Conservation (phyloP, 208 protist genomes). For the Chromosphaera perkinsii region DNA sequence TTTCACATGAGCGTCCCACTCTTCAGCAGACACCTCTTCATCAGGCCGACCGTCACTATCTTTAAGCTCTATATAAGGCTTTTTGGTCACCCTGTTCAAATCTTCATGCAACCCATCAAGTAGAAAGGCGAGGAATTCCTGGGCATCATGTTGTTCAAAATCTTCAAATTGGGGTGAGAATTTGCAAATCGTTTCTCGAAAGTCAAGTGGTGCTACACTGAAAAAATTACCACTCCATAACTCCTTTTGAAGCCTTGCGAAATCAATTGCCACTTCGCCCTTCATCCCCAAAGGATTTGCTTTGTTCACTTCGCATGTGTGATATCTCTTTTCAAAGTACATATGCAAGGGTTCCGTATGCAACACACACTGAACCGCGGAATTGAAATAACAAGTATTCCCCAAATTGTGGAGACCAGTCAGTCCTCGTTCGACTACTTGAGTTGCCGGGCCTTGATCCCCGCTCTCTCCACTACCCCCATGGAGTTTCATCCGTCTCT, state of each 20-base stretch:
- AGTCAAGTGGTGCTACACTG: background rate
- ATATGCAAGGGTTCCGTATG: conserved; percentile 71
- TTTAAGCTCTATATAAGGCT: conserved; percentile 39
- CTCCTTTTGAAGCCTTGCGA: background rate
- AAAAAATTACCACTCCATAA: background rate
- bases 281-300: background rate
- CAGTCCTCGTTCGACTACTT: too few species aligned
- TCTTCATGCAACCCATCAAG: conserved; percentile 66
- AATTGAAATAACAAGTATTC: conserved; percentile 96
- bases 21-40: conserved; percentile 26
- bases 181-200: conserved; percentile 4
- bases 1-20: conserved; percentile 17
- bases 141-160: conserved; percentile 49
- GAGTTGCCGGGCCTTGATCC: too few species aligned
- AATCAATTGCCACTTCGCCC: background rate
- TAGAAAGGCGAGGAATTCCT: conserved; percentile 55
- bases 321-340: conserved; percentile 42
- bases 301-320: conserved; percentile 23
- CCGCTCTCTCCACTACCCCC: too few species aligned
- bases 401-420: conserved; percentile 84
- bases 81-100: conserved; percentile 50
- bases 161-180: conserved; percentile 39
- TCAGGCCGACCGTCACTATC: conserved; percentile 28
- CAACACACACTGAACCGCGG: conserved; percentile 80
- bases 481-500: too few species aligned